Evolutionary conservation across 306 rosid species (phyloP).

Genomic region (Senna siamea): DNA sequence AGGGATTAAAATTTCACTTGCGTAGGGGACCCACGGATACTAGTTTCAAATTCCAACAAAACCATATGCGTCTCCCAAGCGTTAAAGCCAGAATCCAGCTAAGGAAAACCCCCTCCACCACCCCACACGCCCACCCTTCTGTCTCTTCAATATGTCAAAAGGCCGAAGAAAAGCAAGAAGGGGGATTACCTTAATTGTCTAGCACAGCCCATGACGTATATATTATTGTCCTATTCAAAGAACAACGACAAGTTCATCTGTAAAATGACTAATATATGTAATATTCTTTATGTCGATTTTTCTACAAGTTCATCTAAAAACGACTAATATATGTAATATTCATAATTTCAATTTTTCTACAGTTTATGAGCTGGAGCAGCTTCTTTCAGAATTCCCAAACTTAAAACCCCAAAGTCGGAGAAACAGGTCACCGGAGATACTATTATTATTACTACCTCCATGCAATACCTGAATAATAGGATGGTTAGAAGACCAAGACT

Average conservation of each 20-base stretch:
- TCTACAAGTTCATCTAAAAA: conserved; percentile 26
- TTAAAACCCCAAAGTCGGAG: conserved; percentile 5
- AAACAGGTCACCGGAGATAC: conserved; percentile 6
- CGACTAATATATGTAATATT: conserved; percentile 3
- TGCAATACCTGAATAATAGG: not conserved
- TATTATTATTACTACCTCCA: conserved; percentile 23
- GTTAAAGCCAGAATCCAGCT: conserved; percentile 59
- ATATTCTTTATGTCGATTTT: conserved; percentile 24
- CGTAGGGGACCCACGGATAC: conserved; percentile 59
- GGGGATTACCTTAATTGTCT: conserved; percentile 51
- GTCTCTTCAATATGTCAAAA: conserved; percentile 43
- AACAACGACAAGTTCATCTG: conserved; percentile 25
- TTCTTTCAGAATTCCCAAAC: conserved; percentile 25
- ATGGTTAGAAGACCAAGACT: not conserved
- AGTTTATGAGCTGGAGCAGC: conserved; percentile 35
- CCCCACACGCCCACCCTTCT: conserved; percentile 51
- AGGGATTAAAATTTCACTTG: conserved; percentile 44
- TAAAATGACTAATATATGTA: not conserved
- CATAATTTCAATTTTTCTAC: conserved; percentile 34
- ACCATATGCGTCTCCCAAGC: conserved; percentile 56
- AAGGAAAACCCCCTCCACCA: conserved; percentile 35
- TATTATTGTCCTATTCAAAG: conserved; percentile 33
- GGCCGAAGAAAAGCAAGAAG: conserved; percentile 40
- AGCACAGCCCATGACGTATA: conserved; percentile 43
- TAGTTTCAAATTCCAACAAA: conserved; percentile 42